A percentile compares a stretch with the other conserved stretches of the same genome.
Conservation (phyloP, 352 stramenopile genomes). For the Sclerospora graminicola region DNA sequence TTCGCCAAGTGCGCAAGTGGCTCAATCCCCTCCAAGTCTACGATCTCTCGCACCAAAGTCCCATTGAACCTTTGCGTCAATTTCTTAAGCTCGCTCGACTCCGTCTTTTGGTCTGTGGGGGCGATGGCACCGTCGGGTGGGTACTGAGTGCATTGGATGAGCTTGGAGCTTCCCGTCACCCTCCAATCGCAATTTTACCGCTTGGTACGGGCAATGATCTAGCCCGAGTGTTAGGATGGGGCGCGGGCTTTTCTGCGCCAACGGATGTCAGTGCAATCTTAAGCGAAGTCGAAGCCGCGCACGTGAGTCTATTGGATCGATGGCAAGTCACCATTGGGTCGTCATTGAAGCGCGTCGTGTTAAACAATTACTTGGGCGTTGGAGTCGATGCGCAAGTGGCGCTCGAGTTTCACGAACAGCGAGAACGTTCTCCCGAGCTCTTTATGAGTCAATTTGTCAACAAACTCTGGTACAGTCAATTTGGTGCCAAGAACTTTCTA, state of each 20-base stretch:
- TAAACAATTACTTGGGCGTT: slow-evolving; percentile 82
- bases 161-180: slow-evolving; percentile 48
- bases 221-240: slow-evolving; percentile 88
- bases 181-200: slow-evolving; percentile 91
- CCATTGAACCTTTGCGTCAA: slow-evolving; percentile 83
- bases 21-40: slow-evolving; percentile 95
- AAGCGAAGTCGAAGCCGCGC: slow-evolving; percentile 52
- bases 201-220: slow-evolving; percentile 95
- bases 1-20: slow-evolving; percentile 86
- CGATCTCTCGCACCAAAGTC: slow-evolving; percentile 88
- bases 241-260: slow-evolving; percentile 81
- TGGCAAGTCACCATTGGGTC: slow-evolving; percentile 61
- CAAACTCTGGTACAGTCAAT: slow-evolving; percentile 88
- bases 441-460: slow-evolving; percentile 89
- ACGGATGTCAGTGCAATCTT: slow-evolving; percentile 56
- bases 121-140: slow-evolving; percentile 92
- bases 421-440: slow-evolving; percentile 72
- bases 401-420: slow-evolving; percentile 86
- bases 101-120: slow-evolving; percentile 91
- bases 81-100: slow-evolving; percentile 85
- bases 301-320: slow-evolving; percentile 67
- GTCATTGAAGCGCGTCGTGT: slow-evolving; percentile 46
- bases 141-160: slow-evolving; percentile 75
- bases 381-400: slow-evolving; percentile 87
- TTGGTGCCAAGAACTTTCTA: slow-evolving; percentile 82